Conservation (phyloP, 495 filamentous ascomycete species). For the Poronia punctata region DNA sequence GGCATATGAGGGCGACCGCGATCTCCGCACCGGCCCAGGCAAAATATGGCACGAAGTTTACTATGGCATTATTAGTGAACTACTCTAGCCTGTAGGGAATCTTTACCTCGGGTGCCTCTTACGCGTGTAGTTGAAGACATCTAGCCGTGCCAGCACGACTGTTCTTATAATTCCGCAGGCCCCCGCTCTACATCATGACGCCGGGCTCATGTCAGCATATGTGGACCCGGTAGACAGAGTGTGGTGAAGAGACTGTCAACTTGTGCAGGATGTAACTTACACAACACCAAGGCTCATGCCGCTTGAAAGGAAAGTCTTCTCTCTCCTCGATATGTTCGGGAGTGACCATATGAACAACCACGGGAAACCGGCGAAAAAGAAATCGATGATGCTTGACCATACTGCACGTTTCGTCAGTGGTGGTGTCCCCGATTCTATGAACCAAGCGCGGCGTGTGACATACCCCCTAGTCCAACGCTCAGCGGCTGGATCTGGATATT, state of each 20-base stretch:
- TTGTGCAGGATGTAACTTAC: constrained; percentile 21
- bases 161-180: constrained; percentile 35
- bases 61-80: constrained; percentile 9
- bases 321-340: constrained; percentile 32
- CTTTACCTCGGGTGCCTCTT: no score
- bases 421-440: not conserved
- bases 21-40: constrained; percentile 36
- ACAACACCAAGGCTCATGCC: constrained; percentile 39
- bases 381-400: constrained; percentile 36
- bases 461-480: constrained; percentile 32
- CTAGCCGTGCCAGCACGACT: constrained; percentile 26
- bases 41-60: constrained; percentile 34
- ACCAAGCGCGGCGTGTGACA: constrained; percentile 2
- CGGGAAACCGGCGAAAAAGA: constrained; percentile 39
- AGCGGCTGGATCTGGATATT: constrained; percentile 32
- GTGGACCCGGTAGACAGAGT: no score
- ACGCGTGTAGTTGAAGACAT: constrained; percentile 33
- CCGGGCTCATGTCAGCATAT: not conserved
- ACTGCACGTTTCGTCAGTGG: constrained; percentile 19
- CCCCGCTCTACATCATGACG: constrained; percentile 22
- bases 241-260: no score
- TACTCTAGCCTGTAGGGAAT: not conserved
- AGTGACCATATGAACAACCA: constrained; percentile 38
- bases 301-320: constrained; percentile 34
- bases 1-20: constrained; percentile 33